Conservation (phyloP, 2,329 filamentous ascomycete genomes). For the Xylariaceae sp. region DNA sequence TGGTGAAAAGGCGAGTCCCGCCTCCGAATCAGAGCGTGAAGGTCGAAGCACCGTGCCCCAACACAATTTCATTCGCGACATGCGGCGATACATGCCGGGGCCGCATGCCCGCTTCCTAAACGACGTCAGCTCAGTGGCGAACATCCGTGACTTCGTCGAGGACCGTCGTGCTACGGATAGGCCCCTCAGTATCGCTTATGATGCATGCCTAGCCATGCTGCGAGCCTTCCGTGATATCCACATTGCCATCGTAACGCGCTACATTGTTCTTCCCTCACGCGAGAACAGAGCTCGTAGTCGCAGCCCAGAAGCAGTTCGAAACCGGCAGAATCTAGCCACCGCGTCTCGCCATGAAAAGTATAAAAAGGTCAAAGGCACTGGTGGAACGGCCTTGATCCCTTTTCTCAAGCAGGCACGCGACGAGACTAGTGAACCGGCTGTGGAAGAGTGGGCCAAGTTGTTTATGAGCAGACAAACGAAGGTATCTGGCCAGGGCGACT, state of each 20-base stretch:
- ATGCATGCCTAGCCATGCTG: conserved; percentile 80
- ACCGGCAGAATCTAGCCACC: conserved; percentile 64
- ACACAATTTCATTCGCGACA: conserved; percentile 94
- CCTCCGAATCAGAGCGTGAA: conserved; percentile 54
- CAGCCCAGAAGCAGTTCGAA: conserved; percentile 58
- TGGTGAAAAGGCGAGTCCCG: conserved; percentile 65
- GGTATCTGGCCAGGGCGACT: conserved; percentile 58
- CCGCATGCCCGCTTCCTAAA: conserved; percentile 87
- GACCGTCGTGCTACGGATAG: conserved; percentile 60
- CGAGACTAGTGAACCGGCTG: conserved; percentile 91
- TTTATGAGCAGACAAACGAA: conserved; percentile 62
- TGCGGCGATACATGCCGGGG: conserved; percentile 97
- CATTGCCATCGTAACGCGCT: conserved; percentile 93
- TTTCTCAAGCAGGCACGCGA: conserved; percentile 97
- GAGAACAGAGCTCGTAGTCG: conserved; percentile 70
- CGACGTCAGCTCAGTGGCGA: conserved; percentile 78
- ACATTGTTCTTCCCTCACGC: conserved; percentile 88
- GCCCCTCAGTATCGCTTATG: conserved; percentile 79
- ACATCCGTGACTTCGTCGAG: conserved; percentile 85
- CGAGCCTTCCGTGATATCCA: conserved; percentile 85
- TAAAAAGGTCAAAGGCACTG: conserved; percentile 80
- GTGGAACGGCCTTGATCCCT: conserved; percentile 90
- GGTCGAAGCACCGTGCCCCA: conserved; percentile 52
- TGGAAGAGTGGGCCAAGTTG: conserved; percentile 66
- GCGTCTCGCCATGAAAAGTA: conserved; percentile 56